Evolutionary conservation across 805 yeast species (phyloP).

Genomic region (Lipomyces chichibuensis): DNA sequence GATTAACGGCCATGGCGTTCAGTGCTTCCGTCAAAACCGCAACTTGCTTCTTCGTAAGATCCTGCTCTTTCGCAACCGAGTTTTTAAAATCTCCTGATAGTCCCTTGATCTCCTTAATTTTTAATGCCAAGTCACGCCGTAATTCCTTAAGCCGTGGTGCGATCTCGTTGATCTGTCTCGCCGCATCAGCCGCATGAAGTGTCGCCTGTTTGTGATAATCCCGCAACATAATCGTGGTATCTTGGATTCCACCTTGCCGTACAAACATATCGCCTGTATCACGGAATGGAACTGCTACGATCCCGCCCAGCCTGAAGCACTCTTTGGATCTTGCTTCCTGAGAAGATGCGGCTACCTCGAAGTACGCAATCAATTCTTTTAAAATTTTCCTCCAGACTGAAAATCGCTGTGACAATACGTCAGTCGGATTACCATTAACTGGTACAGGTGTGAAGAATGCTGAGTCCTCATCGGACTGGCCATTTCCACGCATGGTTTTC

Average conservation of each 20-base stretch:
- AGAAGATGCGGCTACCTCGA: conserved; percentile 77
- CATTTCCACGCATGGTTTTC: conserved; percentile 3
- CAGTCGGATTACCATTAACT: conserved; percentile 76
- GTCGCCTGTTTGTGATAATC: conserved; percentile 64
- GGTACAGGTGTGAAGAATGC: conserved; percentile 49
- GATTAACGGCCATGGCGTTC: conserved; percentile 48
- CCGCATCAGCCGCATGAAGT: conserved; percentile 57
- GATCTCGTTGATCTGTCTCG: conserved; percentile 62
- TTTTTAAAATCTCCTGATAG: conserved; percentile 84
- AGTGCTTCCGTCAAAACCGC: conserved; percentile 55
- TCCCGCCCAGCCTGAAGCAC: conserved; percentile 77
- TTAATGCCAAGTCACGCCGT: conserved; percentile 74
- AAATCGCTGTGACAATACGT: conserved; percentile 78
- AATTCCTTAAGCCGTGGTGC: conserved; percentile 60
- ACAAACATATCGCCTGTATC: conserved; percentile 44
- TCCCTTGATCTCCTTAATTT: conserved; percentile 83
- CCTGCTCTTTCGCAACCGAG: conserved; percentile 68
- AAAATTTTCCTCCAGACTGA: conserved; percentile 84
- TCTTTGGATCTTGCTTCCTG: conserved; percentile 89
- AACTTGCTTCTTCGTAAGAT: conserved; percentile 30
- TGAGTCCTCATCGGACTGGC: conserved; percentile 6
- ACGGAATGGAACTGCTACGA: conserved; percentile 55
- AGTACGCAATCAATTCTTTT: conserved; percentile 70
- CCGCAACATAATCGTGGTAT: conserved; percentile 30
- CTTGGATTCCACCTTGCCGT: conserved; percentile 42